Evolutionary conservation across 2,329 filamentous ascomycete genomes (phyloP).

Genomic region (Aspergillus brasiliensis): DNA sequence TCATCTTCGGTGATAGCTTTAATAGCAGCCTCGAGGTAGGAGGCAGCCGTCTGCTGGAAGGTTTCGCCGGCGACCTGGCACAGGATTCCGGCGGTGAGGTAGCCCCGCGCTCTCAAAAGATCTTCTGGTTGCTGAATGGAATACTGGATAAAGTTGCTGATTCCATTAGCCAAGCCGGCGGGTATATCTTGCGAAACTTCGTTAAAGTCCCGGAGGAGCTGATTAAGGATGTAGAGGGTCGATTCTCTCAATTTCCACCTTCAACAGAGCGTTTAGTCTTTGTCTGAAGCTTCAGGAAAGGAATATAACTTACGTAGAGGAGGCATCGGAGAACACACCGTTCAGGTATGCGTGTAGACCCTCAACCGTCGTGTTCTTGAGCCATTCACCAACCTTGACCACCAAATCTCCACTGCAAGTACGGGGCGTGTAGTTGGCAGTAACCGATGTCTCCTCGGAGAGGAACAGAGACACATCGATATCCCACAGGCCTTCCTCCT

Average conservation of each 20-base stretch:
- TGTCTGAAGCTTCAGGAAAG: background rate
- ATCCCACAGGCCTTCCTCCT: conserved; percentile 95
- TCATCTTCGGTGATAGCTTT: conserved; percentile 73
- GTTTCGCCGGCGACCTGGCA: conserved; percentile 66
- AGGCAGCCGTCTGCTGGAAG: conserved; percentile 46
- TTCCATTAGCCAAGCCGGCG: conserved; percentile 68
- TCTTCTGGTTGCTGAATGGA: conserved; percentile 71
- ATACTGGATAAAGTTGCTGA: conserved; percentile 78
- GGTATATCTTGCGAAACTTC: conserved; percentile 75
- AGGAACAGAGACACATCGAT: conserved; percentile 95
- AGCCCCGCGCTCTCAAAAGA: conserved; percentile 82
- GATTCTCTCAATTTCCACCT: conserved; percentile 75
- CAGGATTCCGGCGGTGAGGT: conserved; percentile 79
- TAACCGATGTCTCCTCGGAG: conserved; percentile 91
- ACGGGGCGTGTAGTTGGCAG: conserved; percentile 91
- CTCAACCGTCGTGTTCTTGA: conserved; percentile 73
- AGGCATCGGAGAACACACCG: conserved; percentile 63
- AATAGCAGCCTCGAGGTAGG: conserved; percentile 62
- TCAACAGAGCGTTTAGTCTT: conserved; percentile 21
- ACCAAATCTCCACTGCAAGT: conserved; percentile 90
- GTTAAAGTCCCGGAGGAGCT: conserved; percentile 78
- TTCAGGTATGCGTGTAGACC: conserved; percentile 77
- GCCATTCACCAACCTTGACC: conserved; percentile 91
- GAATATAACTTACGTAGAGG: conserved; percentile 35
- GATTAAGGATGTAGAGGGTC: conserved; percentile 80